Base-by-base conservation (phyloP, 805 yeast genomes). In the Saitoella complicata region DNA sequence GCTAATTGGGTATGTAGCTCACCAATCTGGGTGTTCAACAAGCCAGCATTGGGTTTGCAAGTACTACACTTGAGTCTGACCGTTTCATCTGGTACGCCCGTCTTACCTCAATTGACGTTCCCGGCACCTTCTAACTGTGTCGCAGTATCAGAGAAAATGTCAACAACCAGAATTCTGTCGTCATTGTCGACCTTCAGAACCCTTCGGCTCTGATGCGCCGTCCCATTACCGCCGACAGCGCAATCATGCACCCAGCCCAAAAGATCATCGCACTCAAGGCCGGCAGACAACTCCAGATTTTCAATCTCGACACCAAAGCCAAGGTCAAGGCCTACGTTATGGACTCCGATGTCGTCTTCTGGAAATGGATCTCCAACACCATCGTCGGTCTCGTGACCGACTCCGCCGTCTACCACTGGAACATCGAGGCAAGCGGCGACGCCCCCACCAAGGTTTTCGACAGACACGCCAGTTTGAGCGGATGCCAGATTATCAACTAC, bases 181-280 rank as follows among this genome's bases (percentile, higher is more conserved):
- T 95, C 39, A 91, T 91, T 56, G 75, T 91, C 50, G 93, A 91
- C 59, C 70, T 91, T 57, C 71, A 75, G 51, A 77, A 82, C 59
- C 76, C 76, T 67, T 83, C 83, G 64, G 73, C 75, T 55, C 76
- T 87, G 49, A 80, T 82, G 21, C 78, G 93, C 59, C 88, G 91
- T 65, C 81, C 83, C 62, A 91, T 91, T 95, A 73, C 83, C 45
- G 99, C 98, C 39, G 99, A 91, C 65, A 82, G 86, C 50, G 97
- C 96, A 42, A 91, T 91, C 59, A 78, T 91, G 91, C 93, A 86
- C 63, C 97, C 98, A 33, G 58, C 66, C n/a, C 76, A 80, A 62
- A 77, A 80, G 64, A 85, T 87, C 51, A 86, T 91, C 55, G 85
- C 95, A 10, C 75, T 91, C 52, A 76, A 97, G 59, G 97, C 97